Conservation (phyloP, 352 stramenopile species). For the Pythium brassicae region DNA sequence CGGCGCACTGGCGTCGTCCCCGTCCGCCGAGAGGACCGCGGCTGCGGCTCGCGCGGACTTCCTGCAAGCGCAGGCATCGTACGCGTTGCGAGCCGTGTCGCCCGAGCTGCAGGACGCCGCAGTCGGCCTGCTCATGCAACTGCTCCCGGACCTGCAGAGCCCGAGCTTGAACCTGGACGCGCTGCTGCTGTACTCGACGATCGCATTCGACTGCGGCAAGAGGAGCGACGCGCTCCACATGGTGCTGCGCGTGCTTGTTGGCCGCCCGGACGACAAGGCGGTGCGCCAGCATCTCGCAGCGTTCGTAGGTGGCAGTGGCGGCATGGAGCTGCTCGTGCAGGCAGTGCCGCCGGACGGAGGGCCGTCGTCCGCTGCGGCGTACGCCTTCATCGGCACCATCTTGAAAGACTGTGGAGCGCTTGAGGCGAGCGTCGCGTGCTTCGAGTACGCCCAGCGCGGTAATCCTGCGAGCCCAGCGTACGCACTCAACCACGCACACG, state of each 20-base stretch:
- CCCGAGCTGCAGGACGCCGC: conserved; percentile 45
- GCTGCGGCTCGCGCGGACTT: conserved; percentile 48
- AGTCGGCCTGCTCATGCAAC: conserved; percentile 46
- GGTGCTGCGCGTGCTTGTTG: conserved; percentile 55
- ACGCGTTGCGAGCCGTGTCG: conserved; percentile 25
- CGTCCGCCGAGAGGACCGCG: conserved; percentile 9
- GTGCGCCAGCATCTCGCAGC: conserved; percentile 51
- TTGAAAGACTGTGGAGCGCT: conserved; percentile 66
- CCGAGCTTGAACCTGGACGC: conserved; percentile 58
- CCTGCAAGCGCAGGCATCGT: conserved; percentile 45
- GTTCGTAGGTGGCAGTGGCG: conserved; percentile 30
- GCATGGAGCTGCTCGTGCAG: conserved; percentile 39
- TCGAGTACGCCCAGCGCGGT: conserved; percentile 37
- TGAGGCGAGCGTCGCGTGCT: conserved; percentile 48
- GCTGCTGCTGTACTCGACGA: conserved; percentile 50
- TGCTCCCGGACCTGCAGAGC: conserved; percentile 51
- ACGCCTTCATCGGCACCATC: conserved; percentile 73
- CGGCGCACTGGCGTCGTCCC: neutral
- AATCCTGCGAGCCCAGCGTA: conserved; percentile 48
- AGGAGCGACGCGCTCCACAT: conserved; percentile 65
- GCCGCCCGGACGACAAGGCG: conserved; percentile 35
- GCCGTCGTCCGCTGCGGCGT: conserved; percentile 48
- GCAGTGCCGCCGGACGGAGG: conserved; percentile 27
- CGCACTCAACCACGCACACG: conserved; percentile 63
- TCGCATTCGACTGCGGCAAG: conserved; percentile 57